Evolutionary conservation across 495 filamentous ascomycete species (phyloP).

Genomic region (Thozetella sp.): DNA sequence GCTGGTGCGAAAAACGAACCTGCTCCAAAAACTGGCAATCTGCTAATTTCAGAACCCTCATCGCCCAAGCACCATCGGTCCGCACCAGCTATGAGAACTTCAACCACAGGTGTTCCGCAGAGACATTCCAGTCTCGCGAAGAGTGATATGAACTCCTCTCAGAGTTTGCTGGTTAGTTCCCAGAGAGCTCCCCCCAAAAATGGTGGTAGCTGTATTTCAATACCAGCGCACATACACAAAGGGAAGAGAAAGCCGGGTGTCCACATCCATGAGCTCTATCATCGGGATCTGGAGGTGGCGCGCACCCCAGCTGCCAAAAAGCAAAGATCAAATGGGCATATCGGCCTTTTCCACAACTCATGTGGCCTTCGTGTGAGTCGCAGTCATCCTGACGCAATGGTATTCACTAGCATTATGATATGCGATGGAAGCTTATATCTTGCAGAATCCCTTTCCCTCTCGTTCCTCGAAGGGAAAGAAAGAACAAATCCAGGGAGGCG

Average conservation of each 20-base stretch:
- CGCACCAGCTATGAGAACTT: conserved; percentile 18
- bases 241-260: neutral
- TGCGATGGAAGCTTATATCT: neutral
- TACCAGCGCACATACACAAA: neutral
- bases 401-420: too few species aligned
- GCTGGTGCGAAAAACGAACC: neutral
- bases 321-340: neutral
- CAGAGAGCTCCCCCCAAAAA: neutral
- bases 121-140: conserved; percentile 15
- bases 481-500: neutral
- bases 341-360: neutral
- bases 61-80: conserved; percentile 20
- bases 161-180: neutral
- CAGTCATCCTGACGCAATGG: too few species aligned
- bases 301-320: neutral
- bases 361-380: neutral
- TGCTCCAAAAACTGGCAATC: neutral
- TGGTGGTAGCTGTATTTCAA: neutral
- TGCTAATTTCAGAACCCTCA: neutral
- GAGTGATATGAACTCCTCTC: neutral
- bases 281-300: neutral
- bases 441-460: neutral
- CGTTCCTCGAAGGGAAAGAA: neutral
- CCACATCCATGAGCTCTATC: neutral
- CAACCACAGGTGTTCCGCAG: conserved; percentile 13